Conservation (phyloP, 1,139 yeast species). For the Yamadazyma triangularis region DNA sequence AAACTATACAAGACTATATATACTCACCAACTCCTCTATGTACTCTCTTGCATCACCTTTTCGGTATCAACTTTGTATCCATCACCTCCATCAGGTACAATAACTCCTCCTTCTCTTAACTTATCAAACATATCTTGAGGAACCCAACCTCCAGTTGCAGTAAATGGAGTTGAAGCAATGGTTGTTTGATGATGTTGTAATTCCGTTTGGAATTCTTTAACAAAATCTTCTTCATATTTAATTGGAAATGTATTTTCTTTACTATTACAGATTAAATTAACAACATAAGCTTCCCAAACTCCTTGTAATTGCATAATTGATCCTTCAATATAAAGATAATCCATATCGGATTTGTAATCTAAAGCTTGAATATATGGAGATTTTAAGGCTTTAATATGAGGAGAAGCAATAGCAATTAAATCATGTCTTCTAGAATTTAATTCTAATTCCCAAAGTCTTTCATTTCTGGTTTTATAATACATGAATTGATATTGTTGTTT, state of each 20-base stretch:
- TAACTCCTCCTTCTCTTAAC: slow-evolving; percentile 61
- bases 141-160: slow-evolving; percentile 92
- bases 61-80: slow-evolving; percentile 37
- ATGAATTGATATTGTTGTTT: slow-evolving; percentile 80
- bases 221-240: slow-evolving; percentile 48
- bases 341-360: slow-evolving; percentile 58
- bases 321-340: slow-evolving; percentile 62
- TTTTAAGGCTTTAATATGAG: slow-evolving; percentile 66
- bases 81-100: slow-evolving; percentile 37
- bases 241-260: slow-evolving; percentile 53
- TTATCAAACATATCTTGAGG: slow-evolving; percentile 88
- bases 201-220: slow-evolving; percentile 52
- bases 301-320: slow-evolving; percentile 67
- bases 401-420: slow-evolving; percentile 74
- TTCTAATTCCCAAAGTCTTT: slow-evolving; percentile 78
- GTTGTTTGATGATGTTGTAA: slow-evolving; percentile 66
- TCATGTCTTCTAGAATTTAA: slow-evolving; percentile 62
- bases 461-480: slow-evolving; percentile 87
- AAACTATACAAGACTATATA: too few relatives aligned
- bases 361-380: slow-evolving; percentile 63
- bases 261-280: slow-evolving; percentile 54
- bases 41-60: slow-evolving; percentile 26
- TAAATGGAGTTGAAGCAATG: slow-evolving; percentile 70
- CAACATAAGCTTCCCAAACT: slow-evolving; percentile 69
- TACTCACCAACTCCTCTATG: slow-evolving; percentile 3